These are phyloP conservation scores for Xylaria sp. DNA, from an alignment of 2,329 filamentous ascomycete genomes.

Conservation along the genomic window DNA sequence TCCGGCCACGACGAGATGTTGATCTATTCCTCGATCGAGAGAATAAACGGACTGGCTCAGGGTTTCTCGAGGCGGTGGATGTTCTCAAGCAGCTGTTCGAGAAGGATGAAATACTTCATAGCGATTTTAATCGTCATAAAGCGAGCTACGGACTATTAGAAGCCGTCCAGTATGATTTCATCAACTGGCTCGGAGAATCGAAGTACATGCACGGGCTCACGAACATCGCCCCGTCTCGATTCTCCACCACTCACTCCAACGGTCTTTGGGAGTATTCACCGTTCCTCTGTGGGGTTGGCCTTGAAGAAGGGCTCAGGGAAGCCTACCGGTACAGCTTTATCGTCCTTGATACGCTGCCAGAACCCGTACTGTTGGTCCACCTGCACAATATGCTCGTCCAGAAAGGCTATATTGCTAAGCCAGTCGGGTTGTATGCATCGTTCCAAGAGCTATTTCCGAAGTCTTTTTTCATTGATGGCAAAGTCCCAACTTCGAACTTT, in stretches of 20 bases:
- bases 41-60: constrained; percentile 42
- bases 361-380: constrained; percentile 55
- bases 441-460: constrained; percentile 44
- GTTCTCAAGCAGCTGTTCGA: constrained; percentile 48
- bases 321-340: constrained; percentile 49
- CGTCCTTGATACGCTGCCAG: constrained; percentile 54
- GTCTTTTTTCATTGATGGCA: constrained; percentile 47
- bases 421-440: constrained; percentile 48
- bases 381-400: constrained; percentile 60
- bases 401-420: constrained; percentile 51
- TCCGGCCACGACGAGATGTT: constrained; percentile 54
- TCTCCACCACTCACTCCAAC: constrained; percentile 54
- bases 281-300: constrained; percentile 58
- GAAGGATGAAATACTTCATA: constrained; percentile 40
- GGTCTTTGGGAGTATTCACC: constrained; percentile 61
- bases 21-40: constrained; percentile 56
- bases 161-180: constrained; percentile 47
- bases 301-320: constrained; percentile 57
- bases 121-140: constrained; percentile 28
- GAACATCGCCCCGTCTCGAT: constrained; percentile 54
- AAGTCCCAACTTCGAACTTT: constrained; percentile 48
- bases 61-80: constrained; percentile 48
- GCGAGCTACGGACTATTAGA: constrained; percentile 43
- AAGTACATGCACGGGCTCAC: constrained; percentile 51
- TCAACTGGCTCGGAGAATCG: constrained; percentile 52